Conservation (phyloP, 495 filamentous ascomycete genomes). For the Penicillium egyptiacum region DNA sequence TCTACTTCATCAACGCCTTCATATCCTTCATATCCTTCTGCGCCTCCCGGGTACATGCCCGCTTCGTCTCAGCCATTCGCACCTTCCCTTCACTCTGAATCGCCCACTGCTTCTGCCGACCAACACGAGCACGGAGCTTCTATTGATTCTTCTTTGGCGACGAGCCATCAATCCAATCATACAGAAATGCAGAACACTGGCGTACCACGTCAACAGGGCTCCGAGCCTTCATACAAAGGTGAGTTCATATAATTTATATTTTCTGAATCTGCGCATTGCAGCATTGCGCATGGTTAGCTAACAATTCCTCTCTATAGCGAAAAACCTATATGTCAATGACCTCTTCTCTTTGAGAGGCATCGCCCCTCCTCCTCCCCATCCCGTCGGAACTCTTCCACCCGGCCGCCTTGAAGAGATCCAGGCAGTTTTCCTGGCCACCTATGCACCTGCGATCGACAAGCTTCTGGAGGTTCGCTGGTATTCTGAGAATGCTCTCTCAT, state of each 20-base stretch:
- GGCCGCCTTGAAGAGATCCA: slow-evolving; percentile 65
- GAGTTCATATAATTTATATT: slow-evolving; percentile 12
- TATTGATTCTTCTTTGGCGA: slow-evolving; percentile 75
- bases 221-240: slow-evolving; percentile 44
- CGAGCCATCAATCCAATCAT: slow-evolving; percentile 30
- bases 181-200: slow-evolving; percentile 39
- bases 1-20: slow-evolving; percentile 33
- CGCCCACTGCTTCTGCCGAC: slow-evolving; percentile 49
- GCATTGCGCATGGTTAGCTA: slow-evolving; percentile 11
- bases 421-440: slow-evolving; percentile 72
- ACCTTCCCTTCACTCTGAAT: slow-evolving; percentile 47
- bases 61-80: slow-evolving; percentile 62
- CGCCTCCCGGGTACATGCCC: slow-evolving; percentile 59
- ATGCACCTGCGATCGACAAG: slow-evolving; percentile 71
- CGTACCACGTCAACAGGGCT: slow-evolving; percentile 24
- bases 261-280: background rate
- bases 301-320: slow-evolving; percentile 47
- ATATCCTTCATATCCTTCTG: slow-evolving; percentile 48
- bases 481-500: slow-evolving; percentile 48
- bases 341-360: slow-evolving; percentile 67
- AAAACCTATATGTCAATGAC: slow-evolving; percentile 72
- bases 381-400: slow-evolving; percentile 53
- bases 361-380: slow-evolving; percentile 58
- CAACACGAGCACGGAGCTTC: slow-evolving; percentile 62
- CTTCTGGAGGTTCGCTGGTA: slow-evolving; percentile 90